phyloP scores from a whole-genome alignment of 2,329 filamentous ascomycete species.

The Beauveria pseudobassiana region DNA sequence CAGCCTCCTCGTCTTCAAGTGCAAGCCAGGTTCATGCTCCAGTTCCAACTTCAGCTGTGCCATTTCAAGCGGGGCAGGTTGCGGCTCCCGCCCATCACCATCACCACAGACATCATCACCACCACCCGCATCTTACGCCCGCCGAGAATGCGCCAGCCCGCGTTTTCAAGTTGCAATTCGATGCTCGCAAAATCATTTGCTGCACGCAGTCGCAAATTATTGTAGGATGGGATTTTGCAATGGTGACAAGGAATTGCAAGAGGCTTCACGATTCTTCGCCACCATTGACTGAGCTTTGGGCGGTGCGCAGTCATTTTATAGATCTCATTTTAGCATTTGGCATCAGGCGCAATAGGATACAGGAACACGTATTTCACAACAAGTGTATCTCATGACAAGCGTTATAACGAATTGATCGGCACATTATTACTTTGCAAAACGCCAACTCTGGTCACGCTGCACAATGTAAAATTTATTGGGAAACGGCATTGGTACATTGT shows the following conservation, averaged over 20 bases:
- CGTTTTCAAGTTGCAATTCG: conserved; percentile 96
- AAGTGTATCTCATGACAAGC: not conserved
- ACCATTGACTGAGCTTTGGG: conserved; percentile 36
- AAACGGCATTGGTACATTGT: not conserved
- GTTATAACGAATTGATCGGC: not conserved
- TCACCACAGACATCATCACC: conserved; percentile 13
- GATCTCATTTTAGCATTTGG: not conserved
- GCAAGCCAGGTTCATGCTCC: not conserved
- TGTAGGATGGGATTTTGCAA: conserved; percentile 95
- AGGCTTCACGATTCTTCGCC: conserved; percentile 71
- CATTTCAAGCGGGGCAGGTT: conserved; percentile 7
- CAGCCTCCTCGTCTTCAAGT: not conserved
- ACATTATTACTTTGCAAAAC: not conserved
- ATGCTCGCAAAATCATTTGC: conserved; percentile 86
- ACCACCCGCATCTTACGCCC: conserved; percentile 39
- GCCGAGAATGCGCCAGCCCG: conserved; percentile 46
- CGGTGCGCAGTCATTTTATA: not conserved
- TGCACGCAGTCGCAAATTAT: conserved; percentile 88
- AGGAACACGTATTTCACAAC: not conserved
- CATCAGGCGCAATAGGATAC: not conserved
- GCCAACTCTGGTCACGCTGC: not conserved
- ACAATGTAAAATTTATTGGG: not conserved
- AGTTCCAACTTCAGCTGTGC: conserved; percentile 2
- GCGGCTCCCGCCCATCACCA: conserved; percentile 14
- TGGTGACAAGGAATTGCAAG: conserved; percentile 70